Evolutionary conservation across 2,329 filamentous ascomycete species (phyloP), one percentile per base, ranked within the genome.

Genomic region (Pseudocercospora ulei): DNA sequence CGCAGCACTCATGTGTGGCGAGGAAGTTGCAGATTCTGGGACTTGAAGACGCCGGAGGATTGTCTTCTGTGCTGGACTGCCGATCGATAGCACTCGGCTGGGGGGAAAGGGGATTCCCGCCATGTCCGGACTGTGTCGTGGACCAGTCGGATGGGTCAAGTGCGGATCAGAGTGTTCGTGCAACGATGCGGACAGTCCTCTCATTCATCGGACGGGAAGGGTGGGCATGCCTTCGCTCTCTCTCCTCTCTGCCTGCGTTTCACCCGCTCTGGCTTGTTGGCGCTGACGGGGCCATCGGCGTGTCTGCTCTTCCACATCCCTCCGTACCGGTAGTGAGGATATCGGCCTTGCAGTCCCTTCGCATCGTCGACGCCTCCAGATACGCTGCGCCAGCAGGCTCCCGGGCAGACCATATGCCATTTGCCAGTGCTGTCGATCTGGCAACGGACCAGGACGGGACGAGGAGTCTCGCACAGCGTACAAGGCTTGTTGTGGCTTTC

Each of bases 371-470:
- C 54, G 4, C 65, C 64, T n/a, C 65, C 65, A 1, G 60, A 64
- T 1, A 67, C 63, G 2, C 53, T 49, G 19, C 55, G 56, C 65
- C 65, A 68, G 53, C 65, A 67, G 9, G 52, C 45, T 3, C 63
- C 62, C 0, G 64, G 60, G 43, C 65, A 67, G 5, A 68, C 57
- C 36, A 68, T 63, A 45, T 66, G 57, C 65, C 65, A 67, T 41
- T 50, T 57, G 3, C 40, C 45, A 1, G 57, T 58, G 0, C 54
- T 49, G 48, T 67, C 63, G 39, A 63, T 62, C 42, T 65, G 63
- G 48, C 65, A 67, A 31, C 64, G 62, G 2, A 68, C 57, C 0
- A 67, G 58, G 2, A 68, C 56, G 26, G 58, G 51, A 6, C 60
- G 56, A 1, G 57, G 54, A 1, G 48, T 60, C 9, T 50, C 42